Conservation (phyloP, 768 basidiomycete genomes). For the Melanogaster broomeanus region DNA sequence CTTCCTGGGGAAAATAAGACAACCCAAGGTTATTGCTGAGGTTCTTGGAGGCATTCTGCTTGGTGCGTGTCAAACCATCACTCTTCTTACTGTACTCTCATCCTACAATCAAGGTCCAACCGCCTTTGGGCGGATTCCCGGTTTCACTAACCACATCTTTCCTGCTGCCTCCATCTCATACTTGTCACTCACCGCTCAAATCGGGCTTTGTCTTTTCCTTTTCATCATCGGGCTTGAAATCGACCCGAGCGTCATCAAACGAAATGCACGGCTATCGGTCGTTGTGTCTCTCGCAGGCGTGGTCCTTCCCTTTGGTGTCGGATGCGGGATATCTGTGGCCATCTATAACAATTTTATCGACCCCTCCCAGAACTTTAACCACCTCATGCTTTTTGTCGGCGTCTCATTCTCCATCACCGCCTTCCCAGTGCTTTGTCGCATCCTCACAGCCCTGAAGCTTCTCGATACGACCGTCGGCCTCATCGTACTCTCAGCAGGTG, state of each 20-base stretch:
- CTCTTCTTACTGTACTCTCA: conserved; percentile 58
- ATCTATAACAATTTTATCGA: conserved; percentile 77
- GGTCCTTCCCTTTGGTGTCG: conserved; percentile 83
- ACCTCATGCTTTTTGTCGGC: conserved; percentile 94
- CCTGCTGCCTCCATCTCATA: conserved; percentile 69
- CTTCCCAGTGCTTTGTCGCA: conserved; percentile 87
- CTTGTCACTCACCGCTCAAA: conserved; percentile 84
- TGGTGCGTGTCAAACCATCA: conserved; percentile 40
- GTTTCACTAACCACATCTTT: conserved; percentile 87
- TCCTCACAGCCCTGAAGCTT: conserved; percentile 86
- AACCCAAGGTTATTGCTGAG: conserved; percentile 93
- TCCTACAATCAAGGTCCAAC: conserved; percentile 39
- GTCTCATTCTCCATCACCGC: conserved; percentile 90
- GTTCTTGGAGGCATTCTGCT: conserved; percentile 89
- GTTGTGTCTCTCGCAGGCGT: conserved; percentile 82
- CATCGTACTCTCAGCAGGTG: conserved; percentile 89
- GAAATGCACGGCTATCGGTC: conserved; percentile 66
- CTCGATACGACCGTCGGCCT: conserved; percentile 92
- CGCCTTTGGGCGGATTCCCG: conserved; percentile 78
- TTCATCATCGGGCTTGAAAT: conserved; percentile 95
- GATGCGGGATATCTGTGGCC: conserved; percentile 71
- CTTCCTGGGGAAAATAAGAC: conserved; percentile 66
- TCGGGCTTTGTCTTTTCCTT: conserved; percentile 86
- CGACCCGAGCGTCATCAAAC: conserved; percentile 75
- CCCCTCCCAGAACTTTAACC: conserved; percentile 60